Base-by-base conservation (phyloP, 345 rosid species). In the Passiflora organensis region DNA sequence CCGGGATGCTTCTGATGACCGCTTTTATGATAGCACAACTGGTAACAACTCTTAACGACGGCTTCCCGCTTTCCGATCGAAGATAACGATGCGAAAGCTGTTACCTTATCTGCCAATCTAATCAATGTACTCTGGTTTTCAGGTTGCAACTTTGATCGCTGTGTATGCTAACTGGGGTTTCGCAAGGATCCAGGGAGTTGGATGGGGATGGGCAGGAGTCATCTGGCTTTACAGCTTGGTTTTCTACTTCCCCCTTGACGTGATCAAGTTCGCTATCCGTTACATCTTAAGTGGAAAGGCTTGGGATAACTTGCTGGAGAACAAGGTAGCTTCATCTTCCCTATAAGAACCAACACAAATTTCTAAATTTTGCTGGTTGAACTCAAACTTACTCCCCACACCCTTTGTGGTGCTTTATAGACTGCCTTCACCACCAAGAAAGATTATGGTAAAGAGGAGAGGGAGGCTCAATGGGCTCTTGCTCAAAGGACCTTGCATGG, bases 141-240 rank as follows among this genome's bases (percentile, higher is more conserved):
- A 68, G 72, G 56, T 68, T n/a, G 72, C 72, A 21, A 68, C 72
- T 23, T 13, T 61, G 53, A 61, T 68, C 6, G 67, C 72, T 8
- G 72, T 68, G 3, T 68, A 68, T 43, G 72, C 67, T 12, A 11
- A 68, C 66, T 68, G 72, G 72, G 59, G 53, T 6, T 68, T 68
- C 15, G 72, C 72, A 49, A 55, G 38, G 53, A 62, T 68, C 38
- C 39, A 62, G 12, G 72, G 72, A 23, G 43, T 68, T 15, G 72
- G 67, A 18, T 68, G 72, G 72, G 72, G 72, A 23, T 68, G 72
- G 72, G 72, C 72, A 6, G 72, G 67, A 11, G 62, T 68, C 50
- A 62, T 68, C 53, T 68, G 72, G 72, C 18, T 61, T 49, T 68
- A 55, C 63, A 68, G 66, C 32, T 1, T 68, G 6, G 56, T 68